Base-by-base conservation (phyloP, 257 asterid species). In the Striga asiatica region DNA sequence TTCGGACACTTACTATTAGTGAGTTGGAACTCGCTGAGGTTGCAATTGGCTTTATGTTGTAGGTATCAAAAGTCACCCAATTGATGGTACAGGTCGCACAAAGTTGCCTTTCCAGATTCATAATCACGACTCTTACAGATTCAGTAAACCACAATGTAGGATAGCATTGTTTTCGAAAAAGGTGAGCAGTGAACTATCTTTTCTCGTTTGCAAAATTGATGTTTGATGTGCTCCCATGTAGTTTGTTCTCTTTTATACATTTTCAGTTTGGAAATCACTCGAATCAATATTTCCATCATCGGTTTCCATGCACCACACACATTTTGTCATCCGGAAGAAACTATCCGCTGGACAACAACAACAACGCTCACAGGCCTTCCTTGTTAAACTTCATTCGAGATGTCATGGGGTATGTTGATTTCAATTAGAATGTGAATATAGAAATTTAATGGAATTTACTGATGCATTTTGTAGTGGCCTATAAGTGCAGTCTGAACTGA, bases 331-430 rank as follows among this genome's bases (percentile, higher is more conserved):
- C 67, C n/a, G 84, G 80, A 55, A 68, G 76, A 71, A 73, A 76
- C 66, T 60, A 74, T 68, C 81, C 77, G 64, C 70, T 72, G 41
- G 67, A 67, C 58, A 49, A 63, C 72, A 66, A 64, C 37, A 72
- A 71, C 25, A 83, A 67, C 50, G 68, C 67, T 27, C 52, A 39
- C 25, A 58, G 50, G 60, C 82, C 93, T 18, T 81, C 70, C 66
- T 73, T 80, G 91, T 58, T 74, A 42, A 66, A 55, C 50, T 34
- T 25, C 63, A 65, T 58, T 10, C 70, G 68, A 67, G 74, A 80
- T 23, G 64, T 70, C 59, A 42, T 75, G 23, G 0, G 92, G 97
- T 89, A 85, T 10, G 58, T 10, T 52, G 49, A 46, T 60, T 53
- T 32, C 17, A 13, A 16, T 8, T 13, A 46, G 21, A 23, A 16